Conservation (phyloP, 2,329 filamentous ascomycete genomes). For the Sordariomycetes sp. region DNA sequence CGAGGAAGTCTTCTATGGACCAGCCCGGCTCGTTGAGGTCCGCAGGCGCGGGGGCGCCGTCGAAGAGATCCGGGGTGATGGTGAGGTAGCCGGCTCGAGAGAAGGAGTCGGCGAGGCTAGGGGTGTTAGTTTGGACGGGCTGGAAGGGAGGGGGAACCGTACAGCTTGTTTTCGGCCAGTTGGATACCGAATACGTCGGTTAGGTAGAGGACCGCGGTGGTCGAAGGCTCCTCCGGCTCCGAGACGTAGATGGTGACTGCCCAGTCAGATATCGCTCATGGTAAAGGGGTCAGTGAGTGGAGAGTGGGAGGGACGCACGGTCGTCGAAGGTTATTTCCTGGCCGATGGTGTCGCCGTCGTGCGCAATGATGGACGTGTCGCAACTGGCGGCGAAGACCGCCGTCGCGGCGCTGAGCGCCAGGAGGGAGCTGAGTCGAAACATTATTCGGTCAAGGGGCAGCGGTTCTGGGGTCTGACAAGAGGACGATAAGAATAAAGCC, state of each 20-base stretch:
- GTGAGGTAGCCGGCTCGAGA: constrained; percentile 26
- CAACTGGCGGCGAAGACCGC: neutral
- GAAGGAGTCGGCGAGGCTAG: constrained; percentile 23
- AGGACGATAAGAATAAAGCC: too few species aligned
- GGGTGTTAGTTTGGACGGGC: neutral
- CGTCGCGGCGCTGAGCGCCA: neutral
- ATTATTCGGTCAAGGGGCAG: neutral
- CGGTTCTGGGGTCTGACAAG: neutral
- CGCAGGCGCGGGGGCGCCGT: constrained; percentile 19
- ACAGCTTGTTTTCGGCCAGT: constrained; percentile 12
- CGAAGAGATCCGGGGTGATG: constrained; percentile 25
- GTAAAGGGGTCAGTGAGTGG: neutral
- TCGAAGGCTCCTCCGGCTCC: neutral
- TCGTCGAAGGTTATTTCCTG: neutral
- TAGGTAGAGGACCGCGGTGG: constrained; percentile 18
- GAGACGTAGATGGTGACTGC: constrained; percentile 6
- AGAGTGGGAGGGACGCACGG: neutral
- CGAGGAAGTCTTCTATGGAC: constrained; percentile 21
- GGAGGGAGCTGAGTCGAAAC: neutral
- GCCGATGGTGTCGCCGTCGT: neutral
- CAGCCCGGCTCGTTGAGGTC: constrained; percentile 14
- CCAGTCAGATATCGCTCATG: neutral
- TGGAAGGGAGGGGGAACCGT: neutral
- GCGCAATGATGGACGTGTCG: neutral
- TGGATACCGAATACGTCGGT: constrained; percentile 27